A percentile compares a stretch with the other conserved stretches of the same genome.
Conservation (phyloP, 1,139 yeast genomes). For the Suhomyces panamericanus region DNA sequence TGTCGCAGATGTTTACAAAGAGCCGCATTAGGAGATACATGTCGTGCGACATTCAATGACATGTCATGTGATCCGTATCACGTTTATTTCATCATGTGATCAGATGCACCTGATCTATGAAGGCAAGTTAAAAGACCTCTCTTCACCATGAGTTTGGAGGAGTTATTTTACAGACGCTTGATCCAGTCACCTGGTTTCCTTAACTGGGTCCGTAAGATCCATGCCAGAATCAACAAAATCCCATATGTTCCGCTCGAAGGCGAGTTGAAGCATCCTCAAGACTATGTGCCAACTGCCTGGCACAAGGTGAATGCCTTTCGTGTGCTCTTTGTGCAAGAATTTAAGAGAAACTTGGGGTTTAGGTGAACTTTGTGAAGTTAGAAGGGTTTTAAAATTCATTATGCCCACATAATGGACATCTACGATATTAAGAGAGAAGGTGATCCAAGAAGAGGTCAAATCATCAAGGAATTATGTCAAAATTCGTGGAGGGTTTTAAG, state of each 20-base stretch:
- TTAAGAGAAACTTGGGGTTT: slow-evolving; percentile 54
- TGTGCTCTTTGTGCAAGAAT: slow-evolving; percentile 62
- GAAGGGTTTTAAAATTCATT: neutral
- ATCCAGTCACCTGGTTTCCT: slow-evolving; percentile 65
- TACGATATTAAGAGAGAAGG: no score
- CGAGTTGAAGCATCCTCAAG: slow-evolving; percentile 22
- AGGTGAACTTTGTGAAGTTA: neutral
- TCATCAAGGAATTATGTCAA: no score
- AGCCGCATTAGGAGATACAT: slow-evolving; percentile 5
- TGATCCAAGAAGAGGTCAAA: no score
- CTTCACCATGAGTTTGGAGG: slow-evolving; percentile 35
- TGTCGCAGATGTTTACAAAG: slow-evolving; percentile 13
- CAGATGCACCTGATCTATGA: neutral
- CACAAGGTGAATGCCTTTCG: slow-evolving; percentile 66
- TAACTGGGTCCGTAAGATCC: slow-evolving; percentile 63
- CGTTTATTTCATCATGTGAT: neutral
- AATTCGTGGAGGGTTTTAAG: no score
- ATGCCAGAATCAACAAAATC: slow-evolving; percentile 66
- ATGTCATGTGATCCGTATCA: neutral
- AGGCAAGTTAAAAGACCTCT: neutral
- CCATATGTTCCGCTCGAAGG: slow-evolving; percentile 28
- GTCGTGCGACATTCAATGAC: slow-evolving; percentile 6
- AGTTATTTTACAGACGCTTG: slow-evolving; percentile 40
- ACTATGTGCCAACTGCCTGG: slow-evolving; percentile 47
- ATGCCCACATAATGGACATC: no score